Evolutionary conservation across 495 filamentous ascomycete species (phyloP).

Genomic region (Alectoria sarmentosa): DNA sequence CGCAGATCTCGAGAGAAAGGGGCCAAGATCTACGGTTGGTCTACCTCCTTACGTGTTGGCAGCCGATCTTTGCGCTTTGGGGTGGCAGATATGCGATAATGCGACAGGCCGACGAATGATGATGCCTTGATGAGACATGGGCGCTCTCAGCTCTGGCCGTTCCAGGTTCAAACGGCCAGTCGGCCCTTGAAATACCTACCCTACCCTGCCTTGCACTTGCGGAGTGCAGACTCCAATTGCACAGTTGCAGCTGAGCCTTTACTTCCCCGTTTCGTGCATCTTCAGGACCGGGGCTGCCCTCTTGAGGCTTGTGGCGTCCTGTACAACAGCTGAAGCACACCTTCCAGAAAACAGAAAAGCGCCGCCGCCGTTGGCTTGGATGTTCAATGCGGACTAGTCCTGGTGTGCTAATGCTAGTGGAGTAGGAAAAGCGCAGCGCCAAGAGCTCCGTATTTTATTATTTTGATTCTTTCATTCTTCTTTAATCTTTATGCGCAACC

Average conservation of each 20-base stretch:
- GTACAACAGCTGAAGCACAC: constrained; percentile 11
- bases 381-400: too few species aligned
- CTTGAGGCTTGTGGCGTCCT: constrained; percentile 11
- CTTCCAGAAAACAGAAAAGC: constrained; percentile 5
- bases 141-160: too few species aligned
- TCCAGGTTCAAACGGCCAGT: background rate
- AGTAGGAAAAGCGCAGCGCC: constrained; percentile 1
- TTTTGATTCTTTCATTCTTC: too few species aligned
- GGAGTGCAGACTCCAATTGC: background rate
- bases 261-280: background rate
- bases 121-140: background rate
- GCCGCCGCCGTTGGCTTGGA: constrained; percentile 3
- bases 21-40: background rate
- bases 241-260: constrained; percentile 1
- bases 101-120: constrained; percentile 12
- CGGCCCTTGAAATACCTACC: background rate
- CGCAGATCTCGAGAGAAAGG: background rate
- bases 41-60: too few species aligned
- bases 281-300: constrained; percentile 1
- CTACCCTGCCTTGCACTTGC: background rate
- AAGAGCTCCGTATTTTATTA: too few species aligned
- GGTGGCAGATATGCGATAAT: too few species aligned
- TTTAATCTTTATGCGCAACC: background rate
- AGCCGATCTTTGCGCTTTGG: constrained; percentile 7
- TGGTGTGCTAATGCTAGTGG: too few species aligned